Evolutionary conservation across 2,329 filamentous ascomycete genomes (phyloP).

Genomic region (Grosmannia huntii): DNA sequence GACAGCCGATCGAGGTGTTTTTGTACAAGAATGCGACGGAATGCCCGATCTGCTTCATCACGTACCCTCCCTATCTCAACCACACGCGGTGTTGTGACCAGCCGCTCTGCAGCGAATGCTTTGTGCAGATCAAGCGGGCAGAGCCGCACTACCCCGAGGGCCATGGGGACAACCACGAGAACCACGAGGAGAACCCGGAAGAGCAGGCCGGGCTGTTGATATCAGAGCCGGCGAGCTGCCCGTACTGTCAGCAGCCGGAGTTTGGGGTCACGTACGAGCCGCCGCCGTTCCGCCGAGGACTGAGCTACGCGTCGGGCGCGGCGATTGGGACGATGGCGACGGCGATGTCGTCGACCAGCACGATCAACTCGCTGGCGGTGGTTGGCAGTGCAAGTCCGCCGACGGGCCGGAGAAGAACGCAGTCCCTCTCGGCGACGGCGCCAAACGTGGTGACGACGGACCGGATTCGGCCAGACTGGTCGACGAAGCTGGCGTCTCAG

Average conservation of each 20-base stretch:
- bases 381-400: constrained; percentile 7
- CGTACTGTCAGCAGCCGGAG: constrained; percentile 88
- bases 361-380: constrained; percentile 43
- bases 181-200: constrained; percentile 26
- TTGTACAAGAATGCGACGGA: constrained; percentile 84
- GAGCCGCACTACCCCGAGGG: constrained; percentile 86
- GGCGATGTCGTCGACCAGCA: constrained; percentile 79
- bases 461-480: constrained; percentile 85
- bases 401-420: constrained; percentile 29
- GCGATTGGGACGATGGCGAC: constrained; percentile 35
- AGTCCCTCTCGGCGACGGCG: constrained; percentile 66
- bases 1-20: constrained; percentile 84
- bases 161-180: constrained; percentile 30
- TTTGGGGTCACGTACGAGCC: constrained; percentile 93
- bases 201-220: constrained; percentile 55
- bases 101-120: constrained; percentile 94
- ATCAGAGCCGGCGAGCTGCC: constrained; percentile 83
- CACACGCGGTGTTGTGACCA: constrained; percentile 92
- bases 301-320: constrained; percentile 37
- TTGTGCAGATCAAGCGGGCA: constrained; percentile 93
- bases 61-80: constrained; percentile 90
- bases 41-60: constrained; percentile 93
- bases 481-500: constrained; percentile 73
- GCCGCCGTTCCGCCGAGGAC: constrained; percentile 74
- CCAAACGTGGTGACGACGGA: constrained; percentile 87